These are phyloP conservation scores for Wilhelminamyces savonicus DNA, from an alignment of 805 yeast species.

Conservation along the genomic window DNA sequence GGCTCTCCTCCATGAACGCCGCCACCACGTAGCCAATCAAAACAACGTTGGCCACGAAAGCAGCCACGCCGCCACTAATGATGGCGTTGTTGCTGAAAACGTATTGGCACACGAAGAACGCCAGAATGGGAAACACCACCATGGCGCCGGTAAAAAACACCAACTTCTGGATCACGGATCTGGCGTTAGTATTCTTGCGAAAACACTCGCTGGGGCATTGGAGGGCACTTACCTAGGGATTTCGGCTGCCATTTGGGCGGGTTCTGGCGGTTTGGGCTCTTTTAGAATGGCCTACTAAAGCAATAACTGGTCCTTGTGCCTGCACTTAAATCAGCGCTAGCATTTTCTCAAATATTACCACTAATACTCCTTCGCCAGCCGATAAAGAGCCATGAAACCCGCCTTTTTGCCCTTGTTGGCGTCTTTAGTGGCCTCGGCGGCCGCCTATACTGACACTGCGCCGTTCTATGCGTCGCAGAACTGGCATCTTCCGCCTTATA, in stretches of 20 bases:
- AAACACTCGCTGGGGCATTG: not conserved
- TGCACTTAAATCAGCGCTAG: too few species aligned
- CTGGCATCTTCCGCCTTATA: constrained; percentile 5
- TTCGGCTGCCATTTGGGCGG: constrained; percentile 8
- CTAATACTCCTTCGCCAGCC: too few species aligned
- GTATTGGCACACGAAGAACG: constrained; percentile 55
- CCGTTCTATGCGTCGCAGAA: constrained; percentile 8
- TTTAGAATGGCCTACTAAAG: not conserved
- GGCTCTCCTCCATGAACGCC: constrained; percentile 63
- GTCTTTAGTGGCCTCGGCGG: constrained; percentile 8
- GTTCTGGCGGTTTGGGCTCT: not conserved
- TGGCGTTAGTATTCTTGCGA: constrained; percentile 11
- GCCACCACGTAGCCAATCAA: constrained; percentile 65
- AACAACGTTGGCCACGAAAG: constrained; percentile 68
- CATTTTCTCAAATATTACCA: too few species aligned
- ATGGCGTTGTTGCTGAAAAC: constrained; percentile 45
- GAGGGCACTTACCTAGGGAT: constrained; percentile 13
- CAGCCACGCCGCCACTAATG: constrained; percentile 76
- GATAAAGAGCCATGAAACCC: constrained; percentile 1
- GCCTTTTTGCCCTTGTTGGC: constrained; percentile 7
- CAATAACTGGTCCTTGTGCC: too few species aligned
- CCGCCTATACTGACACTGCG: constrained; percentile 13
- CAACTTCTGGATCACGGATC: constrained; percentile 61
- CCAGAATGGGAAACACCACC: constrained; percentile 59
- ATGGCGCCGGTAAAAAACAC: constrained; percentile 71